Percentiles rank a stretch among this genome's conserved stretches.
Conservation (phyloP, 2,329 filamentous ascomycete genomes). For the Aspergillus sp. region DNA sequence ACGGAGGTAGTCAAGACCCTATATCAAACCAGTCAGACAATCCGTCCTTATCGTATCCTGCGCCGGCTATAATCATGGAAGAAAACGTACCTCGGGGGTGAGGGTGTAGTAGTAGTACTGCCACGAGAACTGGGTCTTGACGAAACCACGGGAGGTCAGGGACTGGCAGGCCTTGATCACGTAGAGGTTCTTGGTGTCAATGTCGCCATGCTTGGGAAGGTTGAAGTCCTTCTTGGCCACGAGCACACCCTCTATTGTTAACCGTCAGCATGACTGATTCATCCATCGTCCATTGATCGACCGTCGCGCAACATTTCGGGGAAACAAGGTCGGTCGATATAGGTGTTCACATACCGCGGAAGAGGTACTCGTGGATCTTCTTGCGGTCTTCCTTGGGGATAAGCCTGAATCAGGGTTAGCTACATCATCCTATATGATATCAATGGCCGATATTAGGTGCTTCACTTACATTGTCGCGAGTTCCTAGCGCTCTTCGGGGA, state of each 20-base stretch:
- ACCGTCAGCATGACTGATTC: constrained; percentile 6
- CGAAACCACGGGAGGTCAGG: constrained; percentile 93
- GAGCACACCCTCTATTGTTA: constrained; percentile 69
- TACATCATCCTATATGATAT: constrained; percentile 4
- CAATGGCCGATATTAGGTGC: neutral
- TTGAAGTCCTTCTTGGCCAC: constrained; percentile 99
- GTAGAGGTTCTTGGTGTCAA: constrained; percentile 99
- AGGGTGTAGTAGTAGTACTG: constrained; percentile 99
- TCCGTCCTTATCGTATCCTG: neutral
- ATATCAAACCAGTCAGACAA: constrained; percentile 4
- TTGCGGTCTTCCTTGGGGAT: constrained; percentile 99
- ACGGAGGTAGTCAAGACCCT: constrained; percentile 98
- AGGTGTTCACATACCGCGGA: constrained; percentile 66
- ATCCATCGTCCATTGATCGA: neutral
- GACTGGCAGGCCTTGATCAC: constrained; percentile 99
- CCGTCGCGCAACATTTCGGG: constrained; percentile 8
- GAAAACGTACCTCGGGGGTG: constrained; percentile 69
- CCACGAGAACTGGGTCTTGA: constrained; percentile 99
- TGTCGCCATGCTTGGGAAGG: constrained; percentile 94
- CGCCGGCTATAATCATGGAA: no score
- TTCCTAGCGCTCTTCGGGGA: constrained; percentile 56
- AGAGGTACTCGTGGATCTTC: constrained; percentile 99
- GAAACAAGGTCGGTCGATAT: constrained; percentile 12
- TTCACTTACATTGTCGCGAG: constrained; percentile 54
- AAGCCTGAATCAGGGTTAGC: constrained; percentile 63